Conservation (phyloP, 1,139 yeast genomes). For the Taphrina confusa region DNA sequence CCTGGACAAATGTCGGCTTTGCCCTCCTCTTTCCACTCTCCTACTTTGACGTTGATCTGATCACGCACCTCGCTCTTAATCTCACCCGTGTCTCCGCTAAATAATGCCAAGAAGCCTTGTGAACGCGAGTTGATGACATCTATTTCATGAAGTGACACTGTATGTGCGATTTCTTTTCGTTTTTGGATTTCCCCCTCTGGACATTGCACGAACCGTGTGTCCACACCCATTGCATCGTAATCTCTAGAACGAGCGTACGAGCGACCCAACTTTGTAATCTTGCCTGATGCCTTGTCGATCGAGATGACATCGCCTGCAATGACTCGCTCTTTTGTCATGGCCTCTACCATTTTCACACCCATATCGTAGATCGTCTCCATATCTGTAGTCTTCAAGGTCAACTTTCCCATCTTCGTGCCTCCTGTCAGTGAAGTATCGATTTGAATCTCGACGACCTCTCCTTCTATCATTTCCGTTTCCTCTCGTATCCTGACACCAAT, state of each 20-base stretch:
- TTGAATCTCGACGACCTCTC: constrained; percentile 98
- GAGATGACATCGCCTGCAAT: constrained; percentile 97
- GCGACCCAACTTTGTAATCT: constrained; percentile 89
- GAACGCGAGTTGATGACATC: constrained; percentile 97
- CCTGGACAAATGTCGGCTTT: constrained; percentile 99
- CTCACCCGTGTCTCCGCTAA: constrained; percentile 97
- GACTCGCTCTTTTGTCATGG: constrained; percentile 89
- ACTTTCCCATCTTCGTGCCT: constrained; percentile 96
- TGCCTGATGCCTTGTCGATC: constrained; percentile 93
- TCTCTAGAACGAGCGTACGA: constrained; percentile 95
- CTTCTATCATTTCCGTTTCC: constrained; percentile 95
- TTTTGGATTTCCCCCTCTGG: constrained; percentile 99
- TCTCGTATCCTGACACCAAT: constrained; percentile 95
- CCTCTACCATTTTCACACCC: constrained; percentile 97
- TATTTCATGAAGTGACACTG: constrained; percentile 93
- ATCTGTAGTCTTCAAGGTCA: constrained; percentile 95
- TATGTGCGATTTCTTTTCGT: constrained; percentile 92
- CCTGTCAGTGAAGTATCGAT: constrained; percentile 95
- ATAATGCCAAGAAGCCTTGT: constrained; percentile 94
- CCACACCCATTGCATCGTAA: constrained; percentile 99
- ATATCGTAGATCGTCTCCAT: constrained; percentile 98
- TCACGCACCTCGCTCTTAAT: constrained; percentile 94
- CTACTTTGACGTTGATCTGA: constrained; percentile 93
- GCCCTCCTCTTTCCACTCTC: constrained; percentile 99
- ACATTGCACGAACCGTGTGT: constrained; percentile 93